Percentiles rank a stretch among this genome's conserved stretches.
These are phyloP conservation scores for Mortierella sp. DNA, from an alignment of 371 early-diverging fungal species.

Conservation along the genomic window DNA sequence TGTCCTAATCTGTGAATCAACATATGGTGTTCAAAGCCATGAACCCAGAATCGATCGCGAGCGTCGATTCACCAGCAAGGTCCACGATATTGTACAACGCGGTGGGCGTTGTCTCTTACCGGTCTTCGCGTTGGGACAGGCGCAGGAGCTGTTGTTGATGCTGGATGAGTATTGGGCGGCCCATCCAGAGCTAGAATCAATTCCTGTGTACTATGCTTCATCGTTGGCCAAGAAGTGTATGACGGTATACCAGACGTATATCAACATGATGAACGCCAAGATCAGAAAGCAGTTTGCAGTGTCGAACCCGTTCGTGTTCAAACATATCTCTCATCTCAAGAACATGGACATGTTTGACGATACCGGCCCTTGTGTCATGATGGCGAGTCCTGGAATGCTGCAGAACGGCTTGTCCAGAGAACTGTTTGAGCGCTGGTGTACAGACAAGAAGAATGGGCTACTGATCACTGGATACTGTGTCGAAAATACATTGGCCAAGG, in stretches of 20 bases:
- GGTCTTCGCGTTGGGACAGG: constrained; percentile 99
- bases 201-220: constrained; percentile 99
- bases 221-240: constrained; percentile 98
- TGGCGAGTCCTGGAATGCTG: constrained; percentile 99
- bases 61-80: constrained; percentile 89
- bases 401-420: constrained; percentile 99
- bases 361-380: constrained; percentile 99
- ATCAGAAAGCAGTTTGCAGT: constrained; percentile 94
- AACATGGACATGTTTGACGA: constrained; percentile 97
- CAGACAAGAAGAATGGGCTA: constrained; percentile 95
- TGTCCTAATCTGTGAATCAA: constrained; percentile 98
- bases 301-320: constrained; percentile 98
- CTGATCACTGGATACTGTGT: constrained; percentile 99
- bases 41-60: constrained; percentile 98
- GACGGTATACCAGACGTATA: constrained; percentile 99
- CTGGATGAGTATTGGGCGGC: constrained; percentile 99
- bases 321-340: constrained; percentile 95
- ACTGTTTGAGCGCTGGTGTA: constrained; percentile 98
- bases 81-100: constrained; percentile 94
- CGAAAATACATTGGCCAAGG: constrained; percentile 98
- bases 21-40: constrained; percentile 99
- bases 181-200: constrained; percentile 92
- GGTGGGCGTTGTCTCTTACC: constrained; percentile 99
- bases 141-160: constrained; percentile 99
- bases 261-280: constrained; percentile 99